phyloP scores from a whole-genome alignment of 371 early-diverging fungal species.

The Mucor mucedo region DNA sequence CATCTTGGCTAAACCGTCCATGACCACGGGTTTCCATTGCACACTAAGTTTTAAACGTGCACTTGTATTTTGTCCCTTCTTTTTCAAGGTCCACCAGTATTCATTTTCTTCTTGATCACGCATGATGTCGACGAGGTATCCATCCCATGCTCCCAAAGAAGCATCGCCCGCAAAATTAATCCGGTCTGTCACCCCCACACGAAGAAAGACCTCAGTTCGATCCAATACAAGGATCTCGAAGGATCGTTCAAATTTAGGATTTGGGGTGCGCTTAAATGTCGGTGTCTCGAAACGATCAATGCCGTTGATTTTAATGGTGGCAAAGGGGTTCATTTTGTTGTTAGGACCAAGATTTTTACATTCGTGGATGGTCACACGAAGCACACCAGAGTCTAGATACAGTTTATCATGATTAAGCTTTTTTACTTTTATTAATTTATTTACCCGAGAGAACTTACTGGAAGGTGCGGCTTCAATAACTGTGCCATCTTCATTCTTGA shows the following conservation, averaged over 20 bases:
- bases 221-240: conserved; percentile 55
- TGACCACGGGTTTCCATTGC: conserved; percentile 63
- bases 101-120: conserved; percentile 40
- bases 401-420: neutral
- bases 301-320: conserved; percentile 51
- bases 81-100: conserved; percentile 50
- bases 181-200: conserved; percentile 29
- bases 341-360: conserved; percentile 45
- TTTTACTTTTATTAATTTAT: neutral
- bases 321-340: conserved; percentile 51
- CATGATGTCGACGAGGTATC: conserved; percentile 44
- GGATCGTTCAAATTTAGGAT: conserved; percentile 53
- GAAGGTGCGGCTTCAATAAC: conserved; percentile 62
- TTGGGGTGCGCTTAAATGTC: conserved; percentile 47
- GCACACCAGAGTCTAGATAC: conserved; percentile 52
- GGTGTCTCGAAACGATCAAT: conserved; percentile 46
- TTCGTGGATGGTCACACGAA: conserved; percentile 61
- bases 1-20: conserved; percentile 46
- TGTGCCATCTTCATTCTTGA: conserved; percentile 46
- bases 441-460: conserved; percentile 37
- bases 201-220: conserved; percentile 39
- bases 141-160: conserved; percentile 48
- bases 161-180: conserved; percentile 32
- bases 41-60: conserved; percentile 52
- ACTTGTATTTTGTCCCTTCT: conserved; percentile 29